phyloP scores from a whole-genome alignment of 371 early-diverging fungal genomes.

The Mortierella sp. region DNA sequence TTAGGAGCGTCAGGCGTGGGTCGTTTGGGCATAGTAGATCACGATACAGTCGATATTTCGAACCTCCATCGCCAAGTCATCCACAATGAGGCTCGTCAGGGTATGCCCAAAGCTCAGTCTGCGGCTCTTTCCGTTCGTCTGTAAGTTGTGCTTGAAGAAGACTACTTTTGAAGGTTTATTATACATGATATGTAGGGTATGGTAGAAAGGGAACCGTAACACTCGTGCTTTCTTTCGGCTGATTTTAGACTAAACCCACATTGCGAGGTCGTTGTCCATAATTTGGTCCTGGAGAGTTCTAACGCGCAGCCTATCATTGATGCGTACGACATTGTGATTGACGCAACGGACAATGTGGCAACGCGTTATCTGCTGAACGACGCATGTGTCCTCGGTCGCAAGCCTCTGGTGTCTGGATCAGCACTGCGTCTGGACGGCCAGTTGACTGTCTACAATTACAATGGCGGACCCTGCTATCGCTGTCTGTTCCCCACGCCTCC shows the following conservation, averaged over 20 bases:
- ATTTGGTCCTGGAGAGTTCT: slow-evolving; percentile 68
- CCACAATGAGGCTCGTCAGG: slow-evolving; percentile 83
- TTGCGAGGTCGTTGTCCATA: slow-evolving; percentile 66
- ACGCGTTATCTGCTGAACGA: slow-evolving; percentile 98
- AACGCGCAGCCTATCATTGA: slow-evolving; percentile 74
- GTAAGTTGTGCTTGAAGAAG: slow-evolving; percentile 49
- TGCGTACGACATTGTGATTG: slow-evolving; percentile 94
- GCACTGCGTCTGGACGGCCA: slow-evolving; percentile 97
- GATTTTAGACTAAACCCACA: slow-evolving; percentile 65
- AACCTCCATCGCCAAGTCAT: slow-evolving; percentile 98
- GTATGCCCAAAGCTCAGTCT: slow-evolving; percentile 84
- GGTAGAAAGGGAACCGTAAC: no score
- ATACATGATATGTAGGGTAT: no score
- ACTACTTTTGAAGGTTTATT: neutral
- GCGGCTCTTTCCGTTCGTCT: slow-evolving; percentile 74
- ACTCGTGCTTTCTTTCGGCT: slow-evolving; percentile 4
- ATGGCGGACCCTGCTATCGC: slow-evolving; percentile 96
- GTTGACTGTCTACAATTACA: slow-evolving; percentile 88
- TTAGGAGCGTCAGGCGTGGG: slow-evolving; percentile 95
- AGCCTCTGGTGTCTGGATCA: slow-evolving; percentile 94
- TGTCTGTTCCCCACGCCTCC: slow-evolving; percentile 97
- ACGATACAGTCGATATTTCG: slow-evolving; percentile 93
- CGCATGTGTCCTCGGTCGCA: slow-evolving; percentile 85
- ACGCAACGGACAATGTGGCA: slow-evolving; percentile 97
- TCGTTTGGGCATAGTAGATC: slow-evolving; percentile 94